phyloP scores from a whole-genome alignment of 208 protist species.

The Histomonas meleagridis region DNA sequence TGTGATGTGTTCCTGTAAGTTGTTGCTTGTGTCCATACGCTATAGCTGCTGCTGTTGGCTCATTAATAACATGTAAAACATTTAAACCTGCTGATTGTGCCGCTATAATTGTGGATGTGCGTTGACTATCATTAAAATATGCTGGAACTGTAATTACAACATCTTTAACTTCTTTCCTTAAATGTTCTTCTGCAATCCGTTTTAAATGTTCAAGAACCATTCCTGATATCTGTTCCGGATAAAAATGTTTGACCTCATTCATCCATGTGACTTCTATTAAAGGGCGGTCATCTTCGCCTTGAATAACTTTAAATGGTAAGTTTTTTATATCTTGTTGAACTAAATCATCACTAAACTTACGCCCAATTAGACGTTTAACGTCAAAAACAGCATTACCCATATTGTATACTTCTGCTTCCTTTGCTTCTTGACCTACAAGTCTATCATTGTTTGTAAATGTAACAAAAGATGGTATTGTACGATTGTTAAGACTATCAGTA shows the following conservation, averaged over 20 bases:
- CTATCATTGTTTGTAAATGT: constrained; percentile 49
- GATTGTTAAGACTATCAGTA: constrained; percentile 60
- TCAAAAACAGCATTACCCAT: constrained; percentile 72
- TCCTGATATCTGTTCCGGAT: constrained; percentile 21
- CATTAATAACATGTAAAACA: constrained; percentile 56
- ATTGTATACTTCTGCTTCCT: constrained; percentile 70
- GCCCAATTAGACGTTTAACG: constrained; percentile 73
- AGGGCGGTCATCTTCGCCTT: constrained; percentile 49
- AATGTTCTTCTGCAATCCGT: constrained; percentile 36
- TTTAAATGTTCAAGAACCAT: constrained; percentile 37
- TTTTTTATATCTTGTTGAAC: constrained; percentile 83
- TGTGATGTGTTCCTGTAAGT: constrained; percentile 43
- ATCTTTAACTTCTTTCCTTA: constrained; percentile 47
- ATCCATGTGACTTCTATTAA: neutral
- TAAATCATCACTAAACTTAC: constrained; percentile 69
- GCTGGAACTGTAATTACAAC: constrained; percentile 58
- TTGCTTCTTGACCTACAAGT: constrained; percentile 60
- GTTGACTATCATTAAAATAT: constrained; percentile 70
- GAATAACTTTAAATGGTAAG: constrained; percentile 79
- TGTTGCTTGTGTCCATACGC: constrained; percentile 59
- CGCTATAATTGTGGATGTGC: constrained; percentile 62
- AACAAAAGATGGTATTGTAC: constrained; percentile 59
- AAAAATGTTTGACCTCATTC: constrained; percentile 38
- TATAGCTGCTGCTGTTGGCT: constrained; percentile 58
- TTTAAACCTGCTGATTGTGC: constrained; percentile 58